phyloP scores from a whole-genome alignment of 441 rosid genomes.

The Corymbia calophylla region DNA sequence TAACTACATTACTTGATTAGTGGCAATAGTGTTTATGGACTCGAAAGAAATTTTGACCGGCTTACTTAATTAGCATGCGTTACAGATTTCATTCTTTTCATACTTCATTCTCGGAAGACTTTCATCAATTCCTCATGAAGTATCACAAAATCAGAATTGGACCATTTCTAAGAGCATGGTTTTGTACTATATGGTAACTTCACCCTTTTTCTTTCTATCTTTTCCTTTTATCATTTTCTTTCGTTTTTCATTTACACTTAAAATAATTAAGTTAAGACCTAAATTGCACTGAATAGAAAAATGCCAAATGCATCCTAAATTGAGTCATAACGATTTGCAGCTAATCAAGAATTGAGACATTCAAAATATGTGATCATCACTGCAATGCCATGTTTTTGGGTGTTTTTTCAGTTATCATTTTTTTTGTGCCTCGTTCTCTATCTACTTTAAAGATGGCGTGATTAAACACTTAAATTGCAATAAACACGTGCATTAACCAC shows the following conservation, averaged over 20 bases:
- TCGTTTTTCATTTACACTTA: not conserved
- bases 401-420: not conserved
- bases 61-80: too few species aligned
- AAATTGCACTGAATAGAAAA: not conserved
- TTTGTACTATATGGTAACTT: not conserved
- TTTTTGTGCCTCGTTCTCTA: not conserved
- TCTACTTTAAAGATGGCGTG: not conserved
- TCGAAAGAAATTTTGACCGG: too few species aligned
- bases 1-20: too few species aligned
- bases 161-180: not conserved
- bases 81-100: too few species aligned
- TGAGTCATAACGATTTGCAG: not conserved
- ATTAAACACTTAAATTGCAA: not conserved
- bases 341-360: not conserved
- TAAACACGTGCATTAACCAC: not conserved
- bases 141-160: not conserved
- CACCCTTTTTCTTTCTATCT: not conserved
- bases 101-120: too few species aligned
- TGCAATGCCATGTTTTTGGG: not conserved
- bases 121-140: not conserved
- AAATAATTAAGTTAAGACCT: not conserved
- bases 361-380: not conserved
- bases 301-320: not conserved
- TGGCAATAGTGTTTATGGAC: too few species aligned
- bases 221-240: not conserved